phyloP scores from a whole-genome alignment of 345 rosid species.

The Citrus unshiu region DNA sequence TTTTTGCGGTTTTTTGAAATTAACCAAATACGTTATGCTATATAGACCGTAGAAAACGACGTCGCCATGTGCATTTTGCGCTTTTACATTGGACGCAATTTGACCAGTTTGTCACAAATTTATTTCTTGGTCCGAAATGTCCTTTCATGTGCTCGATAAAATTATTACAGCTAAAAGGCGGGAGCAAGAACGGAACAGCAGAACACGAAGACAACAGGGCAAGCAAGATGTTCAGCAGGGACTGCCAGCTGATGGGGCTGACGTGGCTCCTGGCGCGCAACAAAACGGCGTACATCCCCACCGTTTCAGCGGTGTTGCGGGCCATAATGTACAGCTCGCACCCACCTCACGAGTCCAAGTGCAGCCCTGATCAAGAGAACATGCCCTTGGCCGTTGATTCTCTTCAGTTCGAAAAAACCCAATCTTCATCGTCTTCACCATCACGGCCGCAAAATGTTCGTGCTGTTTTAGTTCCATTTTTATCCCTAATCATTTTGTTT shows the following conservation, averaged over 20 bases:
- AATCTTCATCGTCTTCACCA: conserved; percentile 33
- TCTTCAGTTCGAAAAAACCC: conserved; percentile 58
- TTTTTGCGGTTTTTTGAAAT: conserved; percentile 27
- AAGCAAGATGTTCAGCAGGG: conserved; percentile 82
- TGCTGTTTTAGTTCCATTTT: conserved; percentile 23
- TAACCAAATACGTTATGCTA: conserved; percentile 21
- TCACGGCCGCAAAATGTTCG: not conserved
- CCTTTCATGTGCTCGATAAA: not conserved
- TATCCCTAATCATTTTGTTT: conserved; percentile 31
- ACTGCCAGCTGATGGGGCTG: conserved; percentile 97
- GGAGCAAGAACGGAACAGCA: conserved; percentile 43
- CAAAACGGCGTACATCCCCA: conserved; percentile 92
- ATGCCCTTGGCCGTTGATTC: conserved; percentile 99
- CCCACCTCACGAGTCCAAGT: conserved; percentile 70
- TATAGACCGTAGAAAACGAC: conserved; percentile 31
- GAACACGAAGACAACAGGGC: conserved; percentile 47
- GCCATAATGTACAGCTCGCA: conserved; percentile 91
- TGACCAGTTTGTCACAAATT: not conserved
- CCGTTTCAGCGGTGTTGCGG: conserved; percentile 92
- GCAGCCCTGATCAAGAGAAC: conserved; percentile 98
- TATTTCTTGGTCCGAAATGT: conserved; percentile 1
- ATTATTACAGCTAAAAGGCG: conserved; percentile 20
- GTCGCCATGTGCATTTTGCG: conserved; percentile 17
- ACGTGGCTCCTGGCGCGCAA: conserved; percentile 97
- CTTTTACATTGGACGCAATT: conserved; percentile 33